Evolutionary conservation across 768 basidiomycete genomes (phyloP).

Genomic region (Mycena rebaudengoi): DNA sequence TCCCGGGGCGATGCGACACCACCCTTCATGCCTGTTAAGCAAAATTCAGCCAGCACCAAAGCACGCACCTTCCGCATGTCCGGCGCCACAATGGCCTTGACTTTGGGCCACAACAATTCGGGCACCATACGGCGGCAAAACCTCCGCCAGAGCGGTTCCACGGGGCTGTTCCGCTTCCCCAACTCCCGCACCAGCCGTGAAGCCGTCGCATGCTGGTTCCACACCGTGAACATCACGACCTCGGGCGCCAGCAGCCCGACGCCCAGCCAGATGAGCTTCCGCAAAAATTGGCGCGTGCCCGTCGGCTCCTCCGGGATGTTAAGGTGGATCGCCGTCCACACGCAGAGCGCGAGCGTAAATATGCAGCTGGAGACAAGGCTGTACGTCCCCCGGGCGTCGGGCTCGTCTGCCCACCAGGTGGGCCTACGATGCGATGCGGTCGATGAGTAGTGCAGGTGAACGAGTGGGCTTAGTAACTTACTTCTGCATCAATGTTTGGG

Average conservation of each 20-base stretch:
- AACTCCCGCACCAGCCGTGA: not conserved
- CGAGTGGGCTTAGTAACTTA: too few species aligned
- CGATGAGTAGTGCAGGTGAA: too few species aligned
- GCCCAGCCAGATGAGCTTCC: not conserved
- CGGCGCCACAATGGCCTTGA: not conserved
- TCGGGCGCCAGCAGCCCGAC: constrained; percentile 1
- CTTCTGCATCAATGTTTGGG: too few species aligned
- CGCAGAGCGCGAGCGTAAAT: constrained; percentile 15
- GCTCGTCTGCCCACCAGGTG: not conserved
- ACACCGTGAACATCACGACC: not conserved
- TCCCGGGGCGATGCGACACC: too few species aligned
- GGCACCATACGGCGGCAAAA: too few species aligned
- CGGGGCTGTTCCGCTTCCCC: not conserved
- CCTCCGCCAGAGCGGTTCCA: not conserved
- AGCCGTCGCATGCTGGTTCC: not conserved
- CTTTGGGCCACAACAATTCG: not conserved
- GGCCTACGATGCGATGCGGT: too few species aligned
- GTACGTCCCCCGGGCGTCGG: constrained; percentile 4
- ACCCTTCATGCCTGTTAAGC: too few species aligned
- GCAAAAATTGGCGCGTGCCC: not conserved
- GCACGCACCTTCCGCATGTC: too few species aligned
- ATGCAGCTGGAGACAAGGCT: constrained; percentile 16
- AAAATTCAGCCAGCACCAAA: too few species aligned
- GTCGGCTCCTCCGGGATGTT: not conserved
- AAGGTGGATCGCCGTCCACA: constrained; percentile 15